Base-by-base conservation (phyloP, 139 green algal genomes). In the Monoraphidium neglectum region DNA sequence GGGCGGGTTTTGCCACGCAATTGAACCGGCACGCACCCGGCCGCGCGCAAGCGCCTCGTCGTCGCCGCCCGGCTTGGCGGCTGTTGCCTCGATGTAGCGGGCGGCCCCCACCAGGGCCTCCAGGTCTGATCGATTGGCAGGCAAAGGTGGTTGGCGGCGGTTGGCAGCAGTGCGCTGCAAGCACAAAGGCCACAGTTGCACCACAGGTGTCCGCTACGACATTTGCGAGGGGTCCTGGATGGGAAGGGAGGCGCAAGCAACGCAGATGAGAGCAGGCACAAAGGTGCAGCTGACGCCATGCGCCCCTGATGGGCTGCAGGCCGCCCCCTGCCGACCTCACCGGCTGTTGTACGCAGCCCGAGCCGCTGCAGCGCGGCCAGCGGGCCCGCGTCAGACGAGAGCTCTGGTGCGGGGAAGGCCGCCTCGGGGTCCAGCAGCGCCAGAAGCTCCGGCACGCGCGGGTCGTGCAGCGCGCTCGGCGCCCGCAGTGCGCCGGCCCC, bases 391-490 rank as follows among this genome's bases (percentile, higher is more conserved):
- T 2, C 49, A 70, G 28, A 2, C 47, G 35, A 15, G 43, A 33
- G 2, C 62, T 26, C 12, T 43, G 35, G n/a, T 30, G 59, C 38
- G 8, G 87, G 87, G 72, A 96, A 96, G 69, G 72, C 72, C 0
- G 60, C 57, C 4, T 79, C 78, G 0, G 64, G 75, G 36, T 92
- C 89, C 54, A 96, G 77, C 53, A 96, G 77, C 1, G 66, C 79
- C 26, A 75, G 68, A 16, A 96, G 79, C 70, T 96, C 92, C 6
- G 77, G 78, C 23, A 77, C 72, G 2, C 90, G 76, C 1, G 89
- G 88, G 72, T 96, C 91, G 72, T 96, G 94, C 67, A 96, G 80
- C 13, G 82, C 53, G 0, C 21, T 2, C 0, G 87, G 88, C 0
- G 18, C 26, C 62, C 72, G 72, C 68, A 90, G 75, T 13, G 70